These are phyloP conservation scores for Candida glucosophila DNA, from an alignment of 1,139 yeast species.

Conservation along the genomic window DNA sequence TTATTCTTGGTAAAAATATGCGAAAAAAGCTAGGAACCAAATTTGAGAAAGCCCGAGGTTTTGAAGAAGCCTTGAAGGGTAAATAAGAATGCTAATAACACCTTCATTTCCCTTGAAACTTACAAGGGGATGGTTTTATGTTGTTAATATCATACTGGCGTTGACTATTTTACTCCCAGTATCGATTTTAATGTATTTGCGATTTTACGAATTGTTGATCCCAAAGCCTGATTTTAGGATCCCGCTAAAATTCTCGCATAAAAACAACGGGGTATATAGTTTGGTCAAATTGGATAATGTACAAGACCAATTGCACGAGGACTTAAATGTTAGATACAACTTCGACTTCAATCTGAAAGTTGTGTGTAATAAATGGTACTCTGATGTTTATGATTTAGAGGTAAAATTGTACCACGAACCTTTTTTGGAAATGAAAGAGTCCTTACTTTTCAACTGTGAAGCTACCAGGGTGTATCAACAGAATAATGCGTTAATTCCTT, in stretches of 20 bases:
- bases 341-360: conserved; percentile 9
- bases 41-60: too few species aligned
- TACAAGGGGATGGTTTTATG: too few species aligned
- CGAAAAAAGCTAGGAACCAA: too few species aligned
- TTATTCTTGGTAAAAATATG: too few species aligned
- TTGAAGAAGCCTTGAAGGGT: too few species aligned
- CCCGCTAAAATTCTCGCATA: conserved; percentile 8
- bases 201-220: conserved; percentile 17
- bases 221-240: conserved; percentile 11
- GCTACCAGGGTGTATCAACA: conserved; percentile 17
- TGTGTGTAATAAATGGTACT: conserved; percentile 10
- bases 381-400: too few species aligned
- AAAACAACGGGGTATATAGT: conserved; percentile 2
- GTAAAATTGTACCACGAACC: too few species aligned
- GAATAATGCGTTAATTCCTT: conserved; percentile 28
- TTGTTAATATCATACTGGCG: too few species aligned
- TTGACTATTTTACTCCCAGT: conserved; percentile 14
- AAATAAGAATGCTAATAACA: too few species aligned
- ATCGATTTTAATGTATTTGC: conserved; percentile 16
- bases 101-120: too few species aligned
- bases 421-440: conserved; percentile 6
- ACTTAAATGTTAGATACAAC: conserved; percentile 8
- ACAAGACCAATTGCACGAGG: conserved; percentile 3
- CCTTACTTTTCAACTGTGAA: conserved; percentile 23
- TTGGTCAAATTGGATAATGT: background rate